These are phyloP conservation scores for Plasmodium malariae DNA, from an alignment of 169 alveolate species.

Conservation along the genomic window DNA sequence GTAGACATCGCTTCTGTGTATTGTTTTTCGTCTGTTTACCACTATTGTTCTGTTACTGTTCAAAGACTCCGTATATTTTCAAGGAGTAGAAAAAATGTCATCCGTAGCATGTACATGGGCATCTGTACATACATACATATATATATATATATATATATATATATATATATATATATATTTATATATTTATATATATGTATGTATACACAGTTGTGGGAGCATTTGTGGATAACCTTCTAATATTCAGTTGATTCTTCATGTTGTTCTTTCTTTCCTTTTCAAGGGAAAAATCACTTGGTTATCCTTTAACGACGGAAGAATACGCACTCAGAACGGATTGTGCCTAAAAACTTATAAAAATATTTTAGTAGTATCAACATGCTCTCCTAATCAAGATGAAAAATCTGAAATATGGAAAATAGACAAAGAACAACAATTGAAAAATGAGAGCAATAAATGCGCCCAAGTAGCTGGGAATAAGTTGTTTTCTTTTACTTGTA, in stretches of 20 bases:
- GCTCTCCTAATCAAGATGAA: constrained; percentile 65
- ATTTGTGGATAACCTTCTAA: not conserved
- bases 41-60: no score
- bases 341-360: constrained; percentile 74
- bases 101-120: no score
- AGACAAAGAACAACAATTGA: constrained; percentile 38
- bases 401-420: constrained; percentile 69
- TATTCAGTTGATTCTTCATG: no score
- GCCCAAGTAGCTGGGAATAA: constrained; percentile 74
- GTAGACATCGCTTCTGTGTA: no score
- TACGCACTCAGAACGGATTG: constrained; percentile 53
- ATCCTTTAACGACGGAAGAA: constrained; percentile 35
- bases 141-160: not conserved
- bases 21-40: no score
- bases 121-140: no score
- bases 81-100: no score
- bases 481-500: constrained; percentile 58
- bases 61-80: no score
- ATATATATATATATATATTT: not conserved
- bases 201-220: not conserved
- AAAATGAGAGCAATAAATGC: constrained; percentile 58
- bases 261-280: not conserved
- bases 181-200: not conserved
- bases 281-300: constrained; percentile 55
- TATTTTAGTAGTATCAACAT: constrained; percentile 48